phyloP scores from a whole-genome alignment of 129 eudicot species.

The Heracleum sosnowskyi region DNA sequence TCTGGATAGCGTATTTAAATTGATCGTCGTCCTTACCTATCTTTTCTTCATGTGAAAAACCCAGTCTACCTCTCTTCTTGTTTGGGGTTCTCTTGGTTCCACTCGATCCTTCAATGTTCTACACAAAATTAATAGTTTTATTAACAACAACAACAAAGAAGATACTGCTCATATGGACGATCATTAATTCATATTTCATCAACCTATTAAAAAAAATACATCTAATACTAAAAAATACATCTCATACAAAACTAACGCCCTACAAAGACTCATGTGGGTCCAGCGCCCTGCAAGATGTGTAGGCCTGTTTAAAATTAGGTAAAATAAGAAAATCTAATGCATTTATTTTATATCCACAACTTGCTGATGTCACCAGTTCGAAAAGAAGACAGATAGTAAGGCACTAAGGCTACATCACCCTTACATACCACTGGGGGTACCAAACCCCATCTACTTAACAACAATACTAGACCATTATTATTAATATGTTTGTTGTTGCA shows the following conservation, averaged over 20 bases:
- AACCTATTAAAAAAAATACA: background rate
- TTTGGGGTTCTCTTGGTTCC: slow-evolving; percentile 1
- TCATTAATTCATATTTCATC: background rate
- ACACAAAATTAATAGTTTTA: background rate
- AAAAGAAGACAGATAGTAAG: background rate
- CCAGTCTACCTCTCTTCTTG: slow-evolving; percentile 16
- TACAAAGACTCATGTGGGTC: background rate
- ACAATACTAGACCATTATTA: background rate
- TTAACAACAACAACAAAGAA: background rate
- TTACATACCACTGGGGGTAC: background rate
- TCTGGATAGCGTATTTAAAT: background rate
- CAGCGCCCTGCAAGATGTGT: background rate
- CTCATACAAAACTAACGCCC: too few relatives aligned
- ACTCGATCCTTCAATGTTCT: slow-evolving; percentile 14
- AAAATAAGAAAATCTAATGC: background rate
- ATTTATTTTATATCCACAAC: background rate
- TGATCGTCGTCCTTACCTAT: too few relatives aligned
- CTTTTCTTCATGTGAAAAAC: too few relatives aligned
- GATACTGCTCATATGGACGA: background rate
- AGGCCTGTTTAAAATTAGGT: background rate
- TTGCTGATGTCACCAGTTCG: background rate
- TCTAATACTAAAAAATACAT: background rate
- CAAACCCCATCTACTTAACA: background rate
- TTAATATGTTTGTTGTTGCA: background rate
- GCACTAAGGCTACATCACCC: background rate